Conservation (phyloP, 805 yeast species). For the Brettanomyces sp. region DNA sequence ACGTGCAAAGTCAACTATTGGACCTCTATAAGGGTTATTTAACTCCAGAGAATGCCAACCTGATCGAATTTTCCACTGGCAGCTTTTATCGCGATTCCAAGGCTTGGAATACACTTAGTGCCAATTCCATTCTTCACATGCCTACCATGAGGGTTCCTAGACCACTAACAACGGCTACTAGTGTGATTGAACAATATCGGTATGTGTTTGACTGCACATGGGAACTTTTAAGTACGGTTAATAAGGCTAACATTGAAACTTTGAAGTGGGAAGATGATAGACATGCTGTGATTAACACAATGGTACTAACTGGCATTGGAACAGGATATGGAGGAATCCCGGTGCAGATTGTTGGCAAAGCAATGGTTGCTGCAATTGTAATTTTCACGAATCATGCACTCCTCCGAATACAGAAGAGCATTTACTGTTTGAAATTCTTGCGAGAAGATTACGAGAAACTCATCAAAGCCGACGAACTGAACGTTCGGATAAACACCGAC, state of each 20-base stretch:
- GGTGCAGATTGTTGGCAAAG: slow-evolving; percentile 20
- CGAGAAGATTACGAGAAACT: slow-evolving; percentile 16
- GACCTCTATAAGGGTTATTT: slow-evolving; percentile 22
- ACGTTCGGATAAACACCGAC: slow-evolving; percentile 1
- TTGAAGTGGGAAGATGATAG: slow-evolving; percentile 8
- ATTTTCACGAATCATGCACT: slow-evolving; percentile 14
- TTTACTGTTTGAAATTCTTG: slow-evolving; percentile 16
- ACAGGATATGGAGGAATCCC: slow-evolving; percentile 32
- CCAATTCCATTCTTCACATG: slow-evolving; percentile 25
- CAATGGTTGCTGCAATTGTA: slow-evolving; percentile 28
- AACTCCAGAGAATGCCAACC: slow-evolving; percentile 21
- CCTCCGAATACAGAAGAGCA: slow-evolving; percentile 12
- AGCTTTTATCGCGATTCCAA: slow-evolving; percentile 12
- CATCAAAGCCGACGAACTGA: slow-evolving; percentile 7
- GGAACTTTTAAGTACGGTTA: slow-evolving; percentile 23
- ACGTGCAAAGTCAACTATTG: slow-evolving; percentile 10
- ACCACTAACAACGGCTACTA: slow-evolving; percentile 5
- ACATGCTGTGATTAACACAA: slow-evolving; percentile 14
- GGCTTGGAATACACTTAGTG: slow-evolving; percentile 22
- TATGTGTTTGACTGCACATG: slow-evolving; percentile 30
- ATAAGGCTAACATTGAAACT: slow-evolving; percentile 11
- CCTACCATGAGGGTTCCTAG: slow-evolving; percentile 34
- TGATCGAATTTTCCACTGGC: slow-evolving; percentile 20
- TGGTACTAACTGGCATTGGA: slow-evolving; percentile 30
- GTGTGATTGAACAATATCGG: slow-evolving; percentile 7